phyloP scores from a whole-genome alignment of 345 rosid genomes.

The Salix exigua region DNA sequence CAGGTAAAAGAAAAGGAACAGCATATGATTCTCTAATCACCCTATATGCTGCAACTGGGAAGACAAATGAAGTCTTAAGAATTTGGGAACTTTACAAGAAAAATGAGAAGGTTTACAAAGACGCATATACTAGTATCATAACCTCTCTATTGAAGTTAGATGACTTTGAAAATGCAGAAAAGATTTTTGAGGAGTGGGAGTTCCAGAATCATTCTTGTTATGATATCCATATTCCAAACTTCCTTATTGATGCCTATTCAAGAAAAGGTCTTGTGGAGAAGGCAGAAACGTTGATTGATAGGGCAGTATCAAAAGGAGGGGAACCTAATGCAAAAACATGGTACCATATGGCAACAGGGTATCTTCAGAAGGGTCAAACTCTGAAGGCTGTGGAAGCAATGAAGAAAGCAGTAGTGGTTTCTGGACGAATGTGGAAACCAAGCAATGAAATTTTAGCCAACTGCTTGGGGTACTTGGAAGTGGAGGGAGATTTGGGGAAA shows the following conservation, averaged over 20 bases:
- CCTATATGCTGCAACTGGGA: slow-evolving; percentile 30
- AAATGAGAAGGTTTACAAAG: slow-evolving; percentile 11
- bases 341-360: slow-evolving; percentile 25
- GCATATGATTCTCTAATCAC: slow-evolving; percentile 22
- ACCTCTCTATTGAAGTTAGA: slow-evolving; percentile 35
- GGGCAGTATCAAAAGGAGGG: slow-evolving; percentile 21
- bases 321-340: slow-evolving; percentile 23
- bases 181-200: slow-evolving; percentile 40
- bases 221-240: slow-evolving; percentile 30
- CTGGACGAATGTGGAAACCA: slow-evolving; percentile 16
- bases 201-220: neutral
- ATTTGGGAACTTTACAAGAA: slow-evolving; percentile 38
- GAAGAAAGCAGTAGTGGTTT: slow-evolving; percentile 29
- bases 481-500: slow-evolving; percentile 15
- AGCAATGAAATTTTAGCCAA: slow-evolving; percentile 11
- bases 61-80: slow-evolving; percentile 40
- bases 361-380: slow-evolving; percentile 19
- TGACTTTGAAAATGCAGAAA: slow-evolving; percentile 42
- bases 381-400: slow-evolving; percentile 26
- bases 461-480: slow-evolving; percentile 28
- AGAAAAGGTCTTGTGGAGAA: slow-evolving; percentile 32
- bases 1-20: neutral
- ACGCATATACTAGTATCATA: slow-evolving; percentile 22
- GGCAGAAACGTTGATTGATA: slow-evolving; percentile 23
- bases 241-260: slow-evolving; percentile 26